Conservation (phyloP, 768 basidiomycete species). For the Serendipita indica region DNA sequence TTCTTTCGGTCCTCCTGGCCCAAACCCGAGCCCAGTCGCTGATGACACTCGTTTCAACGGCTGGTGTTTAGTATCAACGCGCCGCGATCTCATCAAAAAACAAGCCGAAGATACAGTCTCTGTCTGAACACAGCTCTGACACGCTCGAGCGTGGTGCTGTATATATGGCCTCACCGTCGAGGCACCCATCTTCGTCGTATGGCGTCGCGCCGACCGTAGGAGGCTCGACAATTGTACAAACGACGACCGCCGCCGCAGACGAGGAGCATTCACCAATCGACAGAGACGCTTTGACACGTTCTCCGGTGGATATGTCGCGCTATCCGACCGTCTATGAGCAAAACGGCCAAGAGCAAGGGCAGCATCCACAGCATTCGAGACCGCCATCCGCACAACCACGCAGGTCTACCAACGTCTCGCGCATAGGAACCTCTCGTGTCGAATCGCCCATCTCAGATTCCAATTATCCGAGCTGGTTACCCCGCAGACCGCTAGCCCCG, state of each 20-base stretch:
- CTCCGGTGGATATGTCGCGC: slow-evolving; percentile 7
- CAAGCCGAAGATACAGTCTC: neutral
- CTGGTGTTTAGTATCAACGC: neutral
- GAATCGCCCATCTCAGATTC: neutral
- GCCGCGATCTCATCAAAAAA: neutral
- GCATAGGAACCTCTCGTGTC: neutral
- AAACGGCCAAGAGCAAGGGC: slow-evolving; percentile 30
- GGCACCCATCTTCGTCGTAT: neutral
- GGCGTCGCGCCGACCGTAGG: slow-evolving; percentile 7
- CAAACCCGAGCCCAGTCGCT: neutral
- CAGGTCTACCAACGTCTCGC: neutral
- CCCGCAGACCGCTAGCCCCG: slow-evolving; percentile 60
- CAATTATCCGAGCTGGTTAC: slow-evolving; percentile 69
- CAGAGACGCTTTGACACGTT: slow-evolving; percentile 15
- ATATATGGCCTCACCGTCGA: neutral
- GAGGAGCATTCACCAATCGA: slow-evolving; percentile 15
- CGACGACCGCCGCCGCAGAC: slow-evolving; percentile 10
- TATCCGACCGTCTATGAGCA: slow-evolving; percentile 24
- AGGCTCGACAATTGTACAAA: neutral
- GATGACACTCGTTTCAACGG: neutral
- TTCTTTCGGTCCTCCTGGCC: neutral
- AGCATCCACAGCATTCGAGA: neutral
- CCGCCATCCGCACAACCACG: slow-evolving; percentile 7
- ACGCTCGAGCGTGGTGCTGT: no score
- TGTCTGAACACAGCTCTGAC: neutral